Conservation (phyloP, 1,284 basidiomycete species). For the Heliocybe sulcata region DNA sequence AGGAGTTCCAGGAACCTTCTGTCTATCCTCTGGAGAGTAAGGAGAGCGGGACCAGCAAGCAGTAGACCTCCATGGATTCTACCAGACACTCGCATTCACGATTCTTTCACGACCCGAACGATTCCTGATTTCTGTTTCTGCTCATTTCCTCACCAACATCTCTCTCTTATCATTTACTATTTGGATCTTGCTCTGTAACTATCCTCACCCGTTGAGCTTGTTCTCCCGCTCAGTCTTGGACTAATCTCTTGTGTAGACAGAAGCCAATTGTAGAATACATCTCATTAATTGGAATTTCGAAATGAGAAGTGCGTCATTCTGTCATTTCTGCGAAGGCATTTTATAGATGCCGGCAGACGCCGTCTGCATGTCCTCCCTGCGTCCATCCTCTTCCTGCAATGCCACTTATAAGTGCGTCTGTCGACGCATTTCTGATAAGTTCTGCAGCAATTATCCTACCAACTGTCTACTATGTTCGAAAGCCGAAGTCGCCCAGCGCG, state of each 20-base stretch:
- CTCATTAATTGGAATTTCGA: too few species aligned
- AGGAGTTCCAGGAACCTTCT: slow-evolving; percentile 46
- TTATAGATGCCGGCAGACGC: too few species aligned
- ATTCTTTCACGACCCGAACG: background rate
- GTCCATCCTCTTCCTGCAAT: slow-evolving; percentile 7
- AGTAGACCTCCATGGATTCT: background rate
- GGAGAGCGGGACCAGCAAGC: background rate
- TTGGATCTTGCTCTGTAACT: background rate
- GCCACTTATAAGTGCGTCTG: slow-evolving; percentile 18
- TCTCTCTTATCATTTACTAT: background rate
- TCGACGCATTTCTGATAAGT: slow-evolving; percentile 20
- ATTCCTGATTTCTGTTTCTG: background rate
- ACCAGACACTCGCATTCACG: background rate
- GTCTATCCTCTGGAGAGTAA: background rate
- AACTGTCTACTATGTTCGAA: slow-evolving; percentile 13
- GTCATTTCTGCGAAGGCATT: too few species aligned
- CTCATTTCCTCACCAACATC: background rate
- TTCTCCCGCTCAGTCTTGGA: too few species aligned
- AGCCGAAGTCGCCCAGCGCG: slow-evolving; percentile 6
- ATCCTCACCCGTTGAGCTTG: too few species aligned
- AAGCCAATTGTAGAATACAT: too few species aligned
- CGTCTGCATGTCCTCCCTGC: too few species aligned
- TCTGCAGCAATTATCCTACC: slow-evolving; percentile 14
- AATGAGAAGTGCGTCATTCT: too few species aligned
- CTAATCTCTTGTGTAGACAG: too few species aligned